Percentiles rank a stretch among this genome's conserved stretches.
These are phyloP conservation scores for Pisolithus tinctorius DNA, from an alignment of 768 basidiomycete genomes.

Conservation along the genomic window DNA sequence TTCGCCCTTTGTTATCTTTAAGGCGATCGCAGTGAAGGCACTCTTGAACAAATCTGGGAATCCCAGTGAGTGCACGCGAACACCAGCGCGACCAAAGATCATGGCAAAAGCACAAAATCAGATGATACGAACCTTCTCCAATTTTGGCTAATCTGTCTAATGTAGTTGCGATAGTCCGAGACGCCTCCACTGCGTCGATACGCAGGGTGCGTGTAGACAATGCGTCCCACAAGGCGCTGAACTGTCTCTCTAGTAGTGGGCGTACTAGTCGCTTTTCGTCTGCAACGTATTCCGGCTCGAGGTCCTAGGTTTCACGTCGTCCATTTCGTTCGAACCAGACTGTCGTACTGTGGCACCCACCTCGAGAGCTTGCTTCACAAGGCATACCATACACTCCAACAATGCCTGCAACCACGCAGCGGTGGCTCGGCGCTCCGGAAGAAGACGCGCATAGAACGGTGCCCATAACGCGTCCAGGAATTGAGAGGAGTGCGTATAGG, in stretches of 20 bases:
- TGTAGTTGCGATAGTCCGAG: conserved; percentile 37
- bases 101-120: conserved; percentile 9
- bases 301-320: not conserved
- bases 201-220: conserved; percentile 38
- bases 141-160: conserved; percentile 37
- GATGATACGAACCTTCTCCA: conserved; percentile 36
- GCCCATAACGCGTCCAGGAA: conserved; percentile 81
- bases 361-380: conserved; percentile 33
- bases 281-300: conserved; percentile 4
- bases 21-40: conserved; percentile 41
- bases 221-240: conserved; percentile 44
- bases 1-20: conserved; percentile 3
- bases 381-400: conserved; percentile 62
- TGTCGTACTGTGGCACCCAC: not conserved
- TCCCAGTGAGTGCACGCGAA: not conserved
- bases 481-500: conserved; percentile 31
- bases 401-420: conserved; percentile 60
- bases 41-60: conserved; percentile 38
- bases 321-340: not conserved
- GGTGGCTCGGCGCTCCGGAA: conserved; percentile 13
- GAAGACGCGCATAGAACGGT: conserved; percentile 46
- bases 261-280: conserved; percentile 1
- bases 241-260: conserved; percentile 38
- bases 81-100: not conserved
- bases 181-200: conserved; percentile 39